Conservation (phyloP, 495 filamentous ascomycete genomes). For the Endocarpon pusillum region DNA sequence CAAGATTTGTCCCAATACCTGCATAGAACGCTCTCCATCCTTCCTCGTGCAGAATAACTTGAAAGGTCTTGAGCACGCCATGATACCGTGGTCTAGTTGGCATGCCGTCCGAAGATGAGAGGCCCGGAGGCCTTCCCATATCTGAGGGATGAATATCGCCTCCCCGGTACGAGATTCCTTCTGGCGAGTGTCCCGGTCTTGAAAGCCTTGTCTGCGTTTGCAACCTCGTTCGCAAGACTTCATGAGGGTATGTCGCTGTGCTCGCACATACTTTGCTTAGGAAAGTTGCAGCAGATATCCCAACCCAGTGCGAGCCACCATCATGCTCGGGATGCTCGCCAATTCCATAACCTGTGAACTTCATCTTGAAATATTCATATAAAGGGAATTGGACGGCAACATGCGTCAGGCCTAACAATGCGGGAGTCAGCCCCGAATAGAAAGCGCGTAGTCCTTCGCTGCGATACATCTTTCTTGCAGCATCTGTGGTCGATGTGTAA, state of each 20-base stretch:
- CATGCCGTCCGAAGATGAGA: slow-evolving; percentile 38
- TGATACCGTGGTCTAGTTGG: slow-evolving; percentile 51
- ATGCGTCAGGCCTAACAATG: slow-evolving; percentile 80
- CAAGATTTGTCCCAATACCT: slow-evolving; percentile 94
- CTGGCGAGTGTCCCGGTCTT: slow-evolving; percentile 30
- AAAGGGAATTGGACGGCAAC: slow-evolving; percentile 96
- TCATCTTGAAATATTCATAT: slow-evolving; percentile 83
- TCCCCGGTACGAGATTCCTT: slow-evolving; percentile 47
- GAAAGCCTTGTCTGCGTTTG: slow-evolving; percentile 73
- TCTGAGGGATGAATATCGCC: slow-evolving; percentile 32
- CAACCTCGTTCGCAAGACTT: slow-evolving; percentile 77
- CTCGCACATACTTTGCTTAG: slow-evolving; percentile 90
- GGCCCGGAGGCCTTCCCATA: slow-evolving; percentile 26
- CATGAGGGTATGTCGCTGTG: slow-evolving; percentile 91
- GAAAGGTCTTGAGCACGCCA: slow-evolving; percentile 66
- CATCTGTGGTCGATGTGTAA: slow-evolving; percentile 73
- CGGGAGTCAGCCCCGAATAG: slow-evolving; percentile 88
- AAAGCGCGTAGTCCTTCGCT: slow-evolving; percentile 78
- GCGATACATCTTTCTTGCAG: slow-evolving; percentile 85
- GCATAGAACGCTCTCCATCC: slow-evolving; percentile 96
- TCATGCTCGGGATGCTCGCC: slow-evolving; percentile 44
- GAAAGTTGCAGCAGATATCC: slow-evolving; percentile 76
- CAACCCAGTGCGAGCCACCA: slow-evolving; percentile 45
- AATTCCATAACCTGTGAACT: slow-evolving; percentile 75
- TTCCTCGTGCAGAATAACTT: slow-evolving; percentile 75